These are phyloP conservation scores for Miscanthus sacchariflorus DNA, from an alignment of 202 grass and related monocot genomes.

Conservation along the genomic window DNA sequence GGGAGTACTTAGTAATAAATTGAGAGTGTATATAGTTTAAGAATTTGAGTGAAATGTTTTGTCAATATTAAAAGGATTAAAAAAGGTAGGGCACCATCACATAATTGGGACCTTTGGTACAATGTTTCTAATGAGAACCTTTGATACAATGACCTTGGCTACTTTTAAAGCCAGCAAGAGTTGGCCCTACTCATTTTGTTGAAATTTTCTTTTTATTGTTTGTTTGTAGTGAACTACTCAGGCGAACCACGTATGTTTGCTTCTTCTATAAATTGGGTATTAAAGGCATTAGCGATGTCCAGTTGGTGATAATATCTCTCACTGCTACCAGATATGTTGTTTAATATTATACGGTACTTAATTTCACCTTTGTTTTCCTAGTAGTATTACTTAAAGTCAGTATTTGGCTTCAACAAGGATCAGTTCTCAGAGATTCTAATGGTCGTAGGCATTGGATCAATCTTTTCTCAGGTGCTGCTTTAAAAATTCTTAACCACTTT, in stretches of 20 bases:
- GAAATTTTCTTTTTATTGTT: neutral
- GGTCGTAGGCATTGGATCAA: slow-evolving; percentile 79
- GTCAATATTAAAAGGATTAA: too few species aligned
- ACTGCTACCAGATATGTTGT: neutral
- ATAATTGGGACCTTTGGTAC: neutral
- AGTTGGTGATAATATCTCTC: slow-evolving; percentile 58
- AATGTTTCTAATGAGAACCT: neutral
- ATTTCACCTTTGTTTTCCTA: slow-evolving; percentile 37
- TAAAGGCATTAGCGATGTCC: slow-evolving; percentile 70
- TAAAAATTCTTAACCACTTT: neutral
- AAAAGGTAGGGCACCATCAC: neutral
- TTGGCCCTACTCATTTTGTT: neutral
- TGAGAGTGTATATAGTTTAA: neutral
- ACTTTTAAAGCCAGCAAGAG: too few species aligned
- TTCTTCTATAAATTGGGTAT: slow-evolving; percentile 89
- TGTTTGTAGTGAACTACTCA: slow-evolving; percentile 63
- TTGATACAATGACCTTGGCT: neutral
- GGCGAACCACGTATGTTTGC: slow-evolving; percentile 60
- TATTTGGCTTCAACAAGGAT: slow-evolving; percentile 92
- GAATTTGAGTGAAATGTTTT: too few species aligned
- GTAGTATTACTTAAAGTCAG: slow-evolving; percentile 89
- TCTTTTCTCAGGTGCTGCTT: slow-evolving; percentile 78
- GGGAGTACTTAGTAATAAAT: neutral
- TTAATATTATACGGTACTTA: slow-evolving; percentile 5
- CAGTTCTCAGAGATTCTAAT: slow-evolving; percentile 92